Percentiles rank a stretch among this genome's conserved stretches.
These are phyloP conservation scores for Tolypocladium endophyticum DNA, from an alignment of 2,329 filamentous ascomycete genomes.

Conservation along the genomic window DNA sequence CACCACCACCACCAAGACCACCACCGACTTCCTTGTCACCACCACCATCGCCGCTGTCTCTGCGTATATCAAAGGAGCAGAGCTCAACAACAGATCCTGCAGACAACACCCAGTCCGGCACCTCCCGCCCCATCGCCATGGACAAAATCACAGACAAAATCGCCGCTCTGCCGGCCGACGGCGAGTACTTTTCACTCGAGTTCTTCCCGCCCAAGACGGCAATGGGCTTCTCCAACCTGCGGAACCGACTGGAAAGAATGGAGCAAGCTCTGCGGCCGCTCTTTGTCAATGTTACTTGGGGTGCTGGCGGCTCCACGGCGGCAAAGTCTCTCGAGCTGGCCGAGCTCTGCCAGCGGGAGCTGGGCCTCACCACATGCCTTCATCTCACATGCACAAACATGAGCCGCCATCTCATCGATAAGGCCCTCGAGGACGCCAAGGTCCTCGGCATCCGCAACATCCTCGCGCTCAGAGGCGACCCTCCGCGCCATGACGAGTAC, in stretches of 20 bases:
- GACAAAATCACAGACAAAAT: conserved; percentile 95
- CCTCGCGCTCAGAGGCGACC: conserved; percentile 81
- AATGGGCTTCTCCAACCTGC: conserved; percentile 91
- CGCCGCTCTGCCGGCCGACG: conserved; percentile 70
- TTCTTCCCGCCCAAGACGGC: conserved; percentile 98
- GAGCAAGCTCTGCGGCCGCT: conserved; percentile 79
- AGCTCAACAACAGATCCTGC: background rate
- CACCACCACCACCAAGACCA: background rate
- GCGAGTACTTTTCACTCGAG: conserved; percentile 89
- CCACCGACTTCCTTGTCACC: background rate
- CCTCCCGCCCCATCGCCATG: conserved; percentile 32
- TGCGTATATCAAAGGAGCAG: background rate
- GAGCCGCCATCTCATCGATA: conserved; percentile 75
- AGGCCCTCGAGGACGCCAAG: conserved; percentile 84
- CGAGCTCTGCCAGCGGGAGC: conserved; percentile 85
- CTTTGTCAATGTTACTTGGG: conserved; percentile 97
- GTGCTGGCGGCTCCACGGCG: conserved; percentile 85
- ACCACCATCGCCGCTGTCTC: background rate
- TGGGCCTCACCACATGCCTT: conserved; percentile 87
- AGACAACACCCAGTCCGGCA: background rate
- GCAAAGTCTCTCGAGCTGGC: conserved; percentile 87
- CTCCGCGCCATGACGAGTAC: conserved; percentile 83
- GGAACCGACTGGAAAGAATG: conserved; percentile 91
- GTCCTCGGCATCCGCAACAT: conserved; percentile 88
- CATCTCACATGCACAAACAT: conserved; percentile 98